Evolutionary conservation across 2,329 filamentous ascomycete species (phyloP).

Genomic region (Zelopaecilomyces penicillatus): DNA sequence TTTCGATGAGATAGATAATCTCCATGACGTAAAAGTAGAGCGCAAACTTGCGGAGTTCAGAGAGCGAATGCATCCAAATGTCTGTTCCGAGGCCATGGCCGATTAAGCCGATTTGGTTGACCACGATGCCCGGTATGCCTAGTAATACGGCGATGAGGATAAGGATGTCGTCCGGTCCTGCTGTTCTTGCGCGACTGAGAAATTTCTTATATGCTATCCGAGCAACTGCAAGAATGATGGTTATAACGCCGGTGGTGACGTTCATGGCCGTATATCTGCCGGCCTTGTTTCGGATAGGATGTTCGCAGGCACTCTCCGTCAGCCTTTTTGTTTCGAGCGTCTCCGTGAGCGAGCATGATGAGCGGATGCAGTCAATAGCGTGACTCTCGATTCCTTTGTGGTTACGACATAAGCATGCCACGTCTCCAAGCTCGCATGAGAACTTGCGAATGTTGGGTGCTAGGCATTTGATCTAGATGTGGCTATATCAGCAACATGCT

Average conservation of each 20-base stretch:
- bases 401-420: conserved; percentile 1
- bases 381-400: background rate
- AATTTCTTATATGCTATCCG: conserved; percentile 15
- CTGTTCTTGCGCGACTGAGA: conserved; percentile 20
- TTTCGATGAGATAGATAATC: conserved; percentile 30
- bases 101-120: conserved; percentile 16
- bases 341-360: background rate
- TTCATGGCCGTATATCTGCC: conserved; percentile 4
- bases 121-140: conserved; percentile 13
- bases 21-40: conserved; percentile 25
- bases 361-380: background rate
- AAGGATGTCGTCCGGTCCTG: conserved; percentile 23
- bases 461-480: conserved; percentile 1
- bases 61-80: conserved; percentile 22
- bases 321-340: conserved; percentile 5
- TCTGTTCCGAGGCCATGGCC: conserved; percentile 23
- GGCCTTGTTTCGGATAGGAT: conserved; percentile 1
- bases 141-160: conserved; percentile 15
- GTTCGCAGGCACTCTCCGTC: conserved; percentile 1
- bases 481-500: background rate
- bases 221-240: conserved; percentile 10
- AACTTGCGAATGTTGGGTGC: background rate
- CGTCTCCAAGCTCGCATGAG: background rate
- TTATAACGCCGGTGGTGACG: conserved; percentile 12
- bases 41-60: conserved; percentile 17